Conservation (phyloP, 129 eudicot species). For the Artemisia annua region DNA sequence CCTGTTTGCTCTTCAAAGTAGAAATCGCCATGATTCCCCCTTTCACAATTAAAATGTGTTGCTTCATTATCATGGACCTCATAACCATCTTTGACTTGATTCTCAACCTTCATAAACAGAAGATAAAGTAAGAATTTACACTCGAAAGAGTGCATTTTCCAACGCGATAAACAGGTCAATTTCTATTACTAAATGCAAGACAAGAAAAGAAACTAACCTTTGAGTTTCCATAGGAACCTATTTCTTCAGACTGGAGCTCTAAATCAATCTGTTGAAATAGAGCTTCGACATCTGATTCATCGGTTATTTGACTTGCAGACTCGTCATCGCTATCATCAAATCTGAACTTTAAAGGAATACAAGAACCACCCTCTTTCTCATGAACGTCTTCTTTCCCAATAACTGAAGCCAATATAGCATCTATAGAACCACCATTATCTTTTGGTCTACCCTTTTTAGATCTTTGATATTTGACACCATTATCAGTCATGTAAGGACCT, state of each 20-base stretch:
- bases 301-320: conserved; percentile 2
- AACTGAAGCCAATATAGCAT: conserved; percentile 32
- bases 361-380: no score
- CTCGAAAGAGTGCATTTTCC: background rate
- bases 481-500: background rate
- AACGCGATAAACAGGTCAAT: no score
- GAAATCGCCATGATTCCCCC: conserved; percentile 34
- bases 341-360: conserved; percentile 38
- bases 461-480: conserved; percentile 1
- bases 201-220: conserved; percentile 24
- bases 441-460: background rate
- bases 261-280: conserved; percentile 37
- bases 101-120: conserved; percentile 29
- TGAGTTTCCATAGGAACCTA: conserved; percentile 25
- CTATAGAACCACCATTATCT: background rate
- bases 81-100: background rate
- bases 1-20: conserved; percentile 52
- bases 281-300: conserved; percentile 26
- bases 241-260: conserved; percentile 25
- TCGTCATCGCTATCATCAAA: conserved; percentile 45
- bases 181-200: background rate
- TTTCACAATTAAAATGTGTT: conserved; percentile 2
- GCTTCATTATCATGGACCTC: background rate
- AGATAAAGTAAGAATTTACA: background rate
- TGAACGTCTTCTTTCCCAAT: conserved; percentile 4